These are phyloP conservation scores for Cercophora scortea DNA, from an alignment of 495 filamentous ascomycete species.

Conservation along the genomic window DNA sequence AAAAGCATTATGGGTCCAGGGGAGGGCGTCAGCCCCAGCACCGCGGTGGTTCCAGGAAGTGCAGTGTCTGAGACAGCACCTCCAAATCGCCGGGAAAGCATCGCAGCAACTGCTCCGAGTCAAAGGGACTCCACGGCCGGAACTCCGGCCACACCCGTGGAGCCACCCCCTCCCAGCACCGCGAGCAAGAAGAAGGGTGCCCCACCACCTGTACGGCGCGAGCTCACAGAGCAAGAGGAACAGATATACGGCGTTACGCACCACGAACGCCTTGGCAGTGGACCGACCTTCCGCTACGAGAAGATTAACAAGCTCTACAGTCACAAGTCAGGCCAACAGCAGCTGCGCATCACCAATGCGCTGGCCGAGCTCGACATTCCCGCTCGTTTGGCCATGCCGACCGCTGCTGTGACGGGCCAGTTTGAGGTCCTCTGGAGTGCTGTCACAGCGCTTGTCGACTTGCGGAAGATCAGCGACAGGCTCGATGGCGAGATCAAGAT, in stretches of 20 bases:
- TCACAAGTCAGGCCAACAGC: constrained; percentile 76
- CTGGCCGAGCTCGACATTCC: constrained; percentile 76
- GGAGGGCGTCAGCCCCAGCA: constrained; percentile 32
- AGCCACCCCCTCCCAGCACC: constrained; percentile 14
- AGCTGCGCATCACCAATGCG: constrained; percentile 67
- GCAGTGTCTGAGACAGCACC: constrained; percentile 21
- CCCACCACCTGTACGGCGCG: constrained; percentile 43
- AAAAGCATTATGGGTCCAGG: constrained; percentile 47
- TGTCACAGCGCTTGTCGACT: constrained; percentile 70
- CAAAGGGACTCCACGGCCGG: constrained; percentile 46
- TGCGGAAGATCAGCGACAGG: constrained; percentile 77
- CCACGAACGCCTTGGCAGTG: constrained; percentile 76
- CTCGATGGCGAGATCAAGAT: constrained; percentile 75
- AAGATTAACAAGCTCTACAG: constrained; percentile 72
- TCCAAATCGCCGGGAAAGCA: constrained; percentile 40
- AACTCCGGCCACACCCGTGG: constrained; percentile 23
- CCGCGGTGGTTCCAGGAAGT: constrained; percentile 31
- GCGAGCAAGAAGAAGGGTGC: constrained; percentile 47
- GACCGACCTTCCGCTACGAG: constrained; percentile 70
- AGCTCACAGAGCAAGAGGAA: constrained; percentile 68
- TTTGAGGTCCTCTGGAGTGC: constrained; percentile 73
- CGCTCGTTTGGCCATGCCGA: constrained; percentile 75
- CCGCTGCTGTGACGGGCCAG: constrained; percentile 64
- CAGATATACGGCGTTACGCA: constrained; percentile 72
- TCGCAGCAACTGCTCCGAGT: constrained; percentile 27